phyloP scores from a whole-genome alignment of 805 yeast species.

The Metschnikowia shivogae region DNA sequence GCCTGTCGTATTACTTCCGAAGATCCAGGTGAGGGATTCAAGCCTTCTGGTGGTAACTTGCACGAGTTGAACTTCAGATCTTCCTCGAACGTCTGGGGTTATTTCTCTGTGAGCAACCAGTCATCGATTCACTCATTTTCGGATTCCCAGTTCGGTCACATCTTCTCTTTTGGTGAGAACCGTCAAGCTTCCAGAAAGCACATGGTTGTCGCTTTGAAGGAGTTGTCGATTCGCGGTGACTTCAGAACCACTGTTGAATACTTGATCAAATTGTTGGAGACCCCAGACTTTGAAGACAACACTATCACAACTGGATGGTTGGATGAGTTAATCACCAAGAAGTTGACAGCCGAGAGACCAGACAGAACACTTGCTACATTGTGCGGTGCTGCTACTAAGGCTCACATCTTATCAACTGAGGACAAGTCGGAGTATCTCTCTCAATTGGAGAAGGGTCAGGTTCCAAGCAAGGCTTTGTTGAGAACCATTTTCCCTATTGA shows the following conservation, averaged over 20 bases:
- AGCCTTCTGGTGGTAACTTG: conserved; percentile 95
- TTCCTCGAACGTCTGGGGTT: conserved; percentile 98
- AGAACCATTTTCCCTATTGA: conserved; percentile 90
- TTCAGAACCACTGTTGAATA: conserved; percentile 98
- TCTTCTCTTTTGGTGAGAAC: conserved; percentile 97
- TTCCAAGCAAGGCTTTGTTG: conserved; percentile 74
- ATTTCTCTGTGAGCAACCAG: conserved; percentile 93
- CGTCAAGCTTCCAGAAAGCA: conserved; percentile 97
- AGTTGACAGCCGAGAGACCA: conserved; percentile 95
- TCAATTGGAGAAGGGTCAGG: conserved; percentile 94
- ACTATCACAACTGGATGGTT: conserved; percentile 99
- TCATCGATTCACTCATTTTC: conserved; percentile 97
- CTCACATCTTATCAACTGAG: conserved; percentile 73
- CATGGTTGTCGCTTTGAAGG: conserved; percentile 98
- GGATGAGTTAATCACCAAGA: conserved; percentile 90
- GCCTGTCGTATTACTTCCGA: conserved; percentile 99
- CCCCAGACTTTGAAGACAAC: conserved; percentile 94
- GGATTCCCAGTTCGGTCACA: conserved; percentile 98
- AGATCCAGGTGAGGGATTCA: conserved; percentile 99
- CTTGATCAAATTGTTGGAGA: conserved; percentile 88
- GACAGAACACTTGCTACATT: conserved; percentile 86
- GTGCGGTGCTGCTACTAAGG: conserved; percentile 98
- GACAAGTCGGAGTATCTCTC: conserved; percentile 63
- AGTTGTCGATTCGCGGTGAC: conserved; percentile 95
- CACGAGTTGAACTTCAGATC: conserved; percentile 97